These are phyloP conservation scores for Anisodus acutangulus DNA, from an alignment of 257 asterid genomes.

Conservation along the genomic window DNA sequence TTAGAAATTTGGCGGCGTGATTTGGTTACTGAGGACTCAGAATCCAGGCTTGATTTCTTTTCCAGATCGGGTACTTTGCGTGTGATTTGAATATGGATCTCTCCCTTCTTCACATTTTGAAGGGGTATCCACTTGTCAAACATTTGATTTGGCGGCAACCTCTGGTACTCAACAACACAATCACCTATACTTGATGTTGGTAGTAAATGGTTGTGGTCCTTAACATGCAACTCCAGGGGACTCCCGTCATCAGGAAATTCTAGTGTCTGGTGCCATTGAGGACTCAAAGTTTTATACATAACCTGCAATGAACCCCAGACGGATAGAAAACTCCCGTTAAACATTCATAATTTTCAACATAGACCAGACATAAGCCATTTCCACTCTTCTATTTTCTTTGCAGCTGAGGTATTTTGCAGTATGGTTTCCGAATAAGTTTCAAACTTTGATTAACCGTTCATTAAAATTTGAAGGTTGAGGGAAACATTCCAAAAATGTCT, in stretches of 20 bases:
- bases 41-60: slow-evolving; percentile 60
- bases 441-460: neutral
- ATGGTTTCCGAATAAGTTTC: neutral
- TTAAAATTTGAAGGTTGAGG: neutral
- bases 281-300: slow-evolving; percentile 69
- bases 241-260: slow-evolving; percentile 95
- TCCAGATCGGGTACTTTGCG: slow-evolving; percentile 72
- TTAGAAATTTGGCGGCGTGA: slow-evolving; percentile 60
- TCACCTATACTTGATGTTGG: slow-evolving; percentile 83
- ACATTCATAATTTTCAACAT: neutral
- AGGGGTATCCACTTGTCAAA: slow-evolving; percentile 96
- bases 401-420: slow-evolving; percentile 20
- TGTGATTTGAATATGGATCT: slow-evolving; percentile 83
- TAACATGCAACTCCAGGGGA: slow-evolving; percentile 73
- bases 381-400: neutral
- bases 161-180: slow-evolving; percentile 83
- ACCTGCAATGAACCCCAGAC: slow-evolving; percentile 48
- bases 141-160: slow-evolving; percentile 86
- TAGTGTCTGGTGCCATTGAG: slow-evolving; percentile 93
- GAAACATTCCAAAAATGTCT: neutral
- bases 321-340: slow-evolving; percentile 6
- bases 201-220: slow-evolving; percentile 80
- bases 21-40: slow-evolving; percentile 61
- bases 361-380: slow-evolving; percentile 12
- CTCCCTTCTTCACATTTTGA: slow-evolving; percentile 89